Base-by-base conservation (phyloP, 495 filamentous ascomycete species). In the Astrothelium macrocarpum region DNA sequence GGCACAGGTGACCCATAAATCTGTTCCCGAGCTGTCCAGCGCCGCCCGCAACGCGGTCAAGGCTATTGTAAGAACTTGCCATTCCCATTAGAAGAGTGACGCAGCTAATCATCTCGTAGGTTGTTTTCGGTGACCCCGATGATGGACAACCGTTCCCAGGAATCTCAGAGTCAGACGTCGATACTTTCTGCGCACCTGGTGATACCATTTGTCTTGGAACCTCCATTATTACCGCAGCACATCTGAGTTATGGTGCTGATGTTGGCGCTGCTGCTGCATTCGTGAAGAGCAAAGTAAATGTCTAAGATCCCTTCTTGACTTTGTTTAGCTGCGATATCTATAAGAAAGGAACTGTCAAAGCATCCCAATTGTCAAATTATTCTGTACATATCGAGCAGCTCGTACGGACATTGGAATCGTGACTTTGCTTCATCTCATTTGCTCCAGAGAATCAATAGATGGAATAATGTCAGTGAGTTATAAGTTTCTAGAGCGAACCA, bases 1-100 rank as follows among this genome's bases (percentile, higher is more conserved):
- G 18, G 59, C 59, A 26, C 59, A 60, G 32, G 25, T 60, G 20
- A 32, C 31, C 32, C 59, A 60, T 26, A 60, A 60, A 28, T 9
- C 25, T 20, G 59, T 32, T 9, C 20, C 25, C 9, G 4, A 60
- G 26, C 4, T 60, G 59, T n/a, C 23, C 9, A 32, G 20, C 32
- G 25, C 59, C 25, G 31, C 59, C 9, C 11, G 9, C 7, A 20
- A 7, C 5, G n/a, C 26, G 7, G 49, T 56, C 49, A 56, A 39
- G 16, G 49, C 49, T 9, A 10, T 29, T 20, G 49, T 56, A 20
- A 23, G 49, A n/a, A n/a, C n/a, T n/a, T n/a, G n/a, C n/a, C n/a
- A n/a, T n/a, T n/a, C n/a, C n/a, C n/a, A n/a, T n/a, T n/a, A n/a
- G n/a, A n/a, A n/a, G n/a, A n/a, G n/a, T n/a, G n/a, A n/a, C n/a